Evolutionary conservation across 2,329 filamentous ascomycete species (phyloP).

Genomic region (Curvularia hawaiiensis): DNA sequence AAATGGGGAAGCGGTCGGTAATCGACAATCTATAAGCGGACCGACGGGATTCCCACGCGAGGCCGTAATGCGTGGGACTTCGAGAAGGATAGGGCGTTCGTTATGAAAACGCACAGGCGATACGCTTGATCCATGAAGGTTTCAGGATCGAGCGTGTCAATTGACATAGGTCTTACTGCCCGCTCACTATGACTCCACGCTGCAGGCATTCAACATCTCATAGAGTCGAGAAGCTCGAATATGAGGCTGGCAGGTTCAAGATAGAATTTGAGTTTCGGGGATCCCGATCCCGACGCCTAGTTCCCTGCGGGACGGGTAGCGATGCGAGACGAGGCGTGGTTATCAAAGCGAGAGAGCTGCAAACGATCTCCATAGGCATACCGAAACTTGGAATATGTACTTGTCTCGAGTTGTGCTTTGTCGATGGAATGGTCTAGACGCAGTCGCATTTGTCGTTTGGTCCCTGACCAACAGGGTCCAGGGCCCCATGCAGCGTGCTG

Average conservation of each 20-base stretch:
- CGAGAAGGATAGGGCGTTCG: slow-evolving; percentile 17
- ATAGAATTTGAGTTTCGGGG: slow-evolving; percentile 12
- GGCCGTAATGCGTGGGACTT: slow-evolving; percentile 18
- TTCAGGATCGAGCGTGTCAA: slow-evolving; percentile 15
- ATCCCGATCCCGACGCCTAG: slow-evolving; percentile 15
- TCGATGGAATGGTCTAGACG: slow-evolving; percentile 13
- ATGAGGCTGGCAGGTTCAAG: slow-evolving; percentile 8
- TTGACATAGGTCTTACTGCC: slow-evolving; percentile 15
- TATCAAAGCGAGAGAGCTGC: slow-evolving; percentile 14
- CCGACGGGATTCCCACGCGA: slow-evolving; percentile 12
- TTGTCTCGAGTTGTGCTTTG: slow-evolving; percentile 14
- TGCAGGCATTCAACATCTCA: not conserved
- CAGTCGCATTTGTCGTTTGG: slow-evolving; percentile 9
- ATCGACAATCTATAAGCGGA: slow-evolving; percentile 22
- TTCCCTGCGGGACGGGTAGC: slow-evolving; percentile 30
- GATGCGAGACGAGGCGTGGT: slow-evolving; percentile 21
- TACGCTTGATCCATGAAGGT: slow-evolving; percentile 16
- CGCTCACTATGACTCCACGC: not conserved
- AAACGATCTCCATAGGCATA: slow-evolving; percentile 8
- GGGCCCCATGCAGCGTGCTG: slow-evolving; percentile 27
- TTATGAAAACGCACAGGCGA: slow-evolving; percentile 14
- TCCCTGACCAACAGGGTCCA: slow-evolving; percentile 19
- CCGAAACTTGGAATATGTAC: slow-evolving; percentile 11
- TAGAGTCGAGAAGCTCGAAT: not conserved
- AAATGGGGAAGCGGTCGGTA: slow-evolving; percentile 23